Conservation (phyloP, 2,329 filamentous ascomycete species). For the Aspergillus clavatus region DNA sequence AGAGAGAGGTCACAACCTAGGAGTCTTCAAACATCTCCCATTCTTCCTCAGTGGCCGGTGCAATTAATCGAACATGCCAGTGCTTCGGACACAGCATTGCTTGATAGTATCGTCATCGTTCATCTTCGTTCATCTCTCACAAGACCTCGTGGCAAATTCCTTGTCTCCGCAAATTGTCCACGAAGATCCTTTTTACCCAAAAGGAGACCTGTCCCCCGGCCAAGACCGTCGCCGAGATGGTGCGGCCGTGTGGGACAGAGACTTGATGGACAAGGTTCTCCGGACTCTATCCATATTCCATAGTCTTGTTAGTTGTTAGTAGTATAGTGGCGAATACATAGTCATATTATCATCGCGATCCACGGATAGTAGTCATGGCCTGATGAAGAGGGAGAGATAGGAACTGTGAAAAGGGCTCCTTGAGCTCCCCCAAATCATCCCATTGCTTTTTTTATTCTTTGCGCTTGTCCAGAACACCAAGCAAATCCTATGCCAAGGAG, state of each 20-base stretch:
- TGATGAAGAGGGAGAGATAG: not conserved
- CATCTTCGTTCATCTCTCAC: too few relatives aligned
- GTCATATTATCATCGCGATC: slow-evolving; percentile 2
- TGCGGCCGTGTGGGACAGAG: not conserved
- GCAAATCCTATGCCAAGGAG: too few relatives aligned
- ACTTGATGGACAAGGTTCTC: too few relatives aligned
- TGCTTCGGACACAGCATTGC: too few relatives aligned
- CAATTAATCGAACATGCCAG: too few relatives aligned
- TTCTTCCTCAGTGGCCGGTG: too few relatives aligned
- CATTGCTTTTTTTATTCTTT: not conserved
- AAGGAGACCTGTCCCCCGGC: not conserved
- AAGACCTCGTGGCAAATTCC: not conserved
- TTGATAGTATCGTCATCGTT: too few relatives aligned
- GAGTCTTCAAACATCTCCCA: too few relatives aligned
- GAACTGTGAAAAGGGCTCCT: not conserved
- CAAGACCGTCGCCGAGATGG: not conserved
- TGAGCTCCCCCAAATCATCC: not conserved
- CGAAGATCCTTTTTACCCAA: not conserved
- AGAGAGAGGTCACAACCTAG: too few relatives aligned
- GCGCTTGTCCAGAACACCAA: too few relatives aligned
- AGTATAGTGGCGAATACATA: slow-evolving; percentile 8
- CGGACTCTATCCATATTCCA: not conserved
- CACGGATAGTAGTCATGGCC: not conserved
- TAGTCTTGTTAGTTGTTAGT: too few relatives aligned
- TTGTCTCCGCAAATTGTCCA: not conserved